phyloP scores from a whole-genome alignment of 805 yeast species.

The Blastobotrys chiropterorum region DNA sequence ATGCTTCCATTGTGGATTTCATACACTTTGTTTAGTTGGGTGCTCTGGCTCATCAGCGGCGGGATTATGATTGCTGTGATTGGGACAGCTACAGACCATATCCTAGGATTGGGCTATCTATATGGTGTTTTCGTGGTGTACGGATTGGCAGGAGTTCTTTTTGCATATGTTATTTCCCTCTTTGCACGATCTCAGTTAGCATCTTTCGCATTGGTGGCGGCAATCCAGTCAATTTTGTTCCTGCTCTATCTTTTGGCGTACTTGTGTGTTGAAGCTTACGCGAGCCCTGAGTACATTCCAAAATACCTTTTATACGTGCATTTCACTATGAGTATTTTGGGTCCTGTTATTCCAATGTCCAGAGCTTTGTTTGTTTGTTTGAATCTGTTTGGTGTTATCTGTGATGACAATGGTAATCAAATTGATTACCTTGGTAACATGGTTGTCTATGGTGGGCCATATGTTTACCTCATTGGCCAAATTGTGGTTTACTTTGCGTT shows the following conservation, averaged over 20 bases:
- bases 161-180: slow-evolving; percentile 29
- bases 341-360: slow-evolving; percentile 27
- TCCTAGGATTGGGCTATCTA: slow-evolving; percentile 28
- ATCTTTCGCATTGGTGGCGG: slow-evolving; percentile 33
- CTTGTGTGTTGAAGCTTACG: slow-evolving; percentile 28
- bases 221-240: slow-evolving; percentile 29
- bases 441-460: slow-evolving; percentile 31
- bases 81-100: slow-evolving; percentile 20
- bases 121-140: slow-evolving; percentile 29
- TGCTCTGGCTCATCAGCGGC: slow-evolving; percentile 21
- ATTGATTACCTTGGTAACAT: slow-evolving; percentile 28
- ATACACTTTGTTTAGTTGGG: slow-evolving; percentile 25
- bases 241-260: slow-evolving; percentile 29
- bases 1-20: slow-evolving; percentile 32
- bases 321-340: slow-evolving; percentile 26
- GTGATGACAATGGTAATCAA: slow-evolving; percentile 20
- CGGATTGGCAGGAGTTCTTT: slow-evolving; percentile 26
- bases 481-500: slow-evolving; percentile 18
- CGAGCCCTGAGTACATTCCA: slow-evolving; percentile 24
- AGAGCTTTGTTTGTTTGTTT: slow-evolving; percentile 28
- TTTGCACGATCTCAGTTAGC: slow-evolving; percentile 33
- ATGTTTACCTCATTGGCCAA: slow-evolving; percentile 29
- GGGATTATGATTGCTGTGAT: slow-evolving; percentile 26
- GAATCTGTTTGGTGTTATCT: slow-evolving; percentile 30
- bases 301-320: slow-evolving; percentile 22